phyloP scores from a whole-genome alignment of 2,329 filamentous ascomycete genomes.

The Aurifilum marmelostoma region DNA sequence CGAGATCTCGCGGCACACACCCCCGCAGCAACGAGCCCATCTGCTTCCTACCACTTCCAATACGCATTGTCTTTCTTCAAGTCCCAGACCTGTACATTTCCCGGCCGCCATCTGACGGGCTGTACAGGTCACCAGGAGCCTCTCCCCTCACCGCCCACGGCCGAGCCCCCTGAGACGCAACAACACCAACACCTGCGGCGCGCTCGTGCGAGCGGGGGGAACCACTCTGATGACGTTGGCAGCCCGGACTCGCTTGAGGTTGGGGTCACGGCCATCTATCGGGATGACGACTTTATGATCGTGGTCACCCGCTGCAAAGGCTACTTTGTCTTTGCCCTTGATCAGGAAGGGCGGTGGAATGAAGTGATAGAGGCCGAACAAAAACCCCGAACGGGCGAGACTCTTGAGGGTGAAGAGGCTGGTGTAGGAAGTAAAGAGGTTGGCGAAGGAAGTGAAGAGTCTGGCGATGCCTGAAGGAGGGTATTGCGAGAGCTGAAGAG shows the following conservation, averaged over 20 bases:
- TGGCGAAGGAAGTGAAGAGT: too few relatives aligned
- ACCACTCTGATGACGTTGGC: too few relatives aligned
- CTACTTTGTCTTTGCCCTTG: conserved; percentile 15
- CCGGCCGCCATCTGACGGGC: neutral
- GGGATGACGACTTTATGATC: conserved; percentile 22
- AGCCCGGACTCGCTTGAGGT: too few relatives aligned
- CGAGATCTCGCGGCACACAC: neutral
- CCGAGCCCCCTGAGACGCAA: too few relatives aligned
- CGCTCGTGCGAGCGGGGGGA: too few relatives aligned
- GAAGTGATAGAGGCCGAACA: neutral
- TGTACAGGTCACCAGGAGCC: neutral
- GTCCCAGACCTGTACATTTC: neutral
- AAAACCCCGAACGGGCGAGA: neutral
- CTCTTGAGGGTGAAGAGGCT: neutral
- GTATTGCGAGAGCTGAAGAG: too few relatives aligned
- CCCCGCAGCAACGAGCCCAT: neutral
- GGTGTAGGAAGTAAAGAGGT: too few relatives aligned
- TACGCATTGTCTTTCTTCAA: neutral
- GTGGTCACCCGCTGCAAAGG: neutral
- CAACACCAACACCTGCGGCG: too few relatives aligned
- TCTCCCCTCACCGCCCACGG: too few relatives aligned
- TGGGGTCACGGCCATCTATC: neutral
- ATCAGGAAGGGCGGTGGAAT: conserved; percentile 11
- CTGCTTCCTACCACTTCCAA: neutral
- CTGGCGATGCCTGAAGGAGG: too few relatives aligned